Conservation (phyloP, 768 basidiomycete species). For the Termitomyces bulborhizus region DNA sequence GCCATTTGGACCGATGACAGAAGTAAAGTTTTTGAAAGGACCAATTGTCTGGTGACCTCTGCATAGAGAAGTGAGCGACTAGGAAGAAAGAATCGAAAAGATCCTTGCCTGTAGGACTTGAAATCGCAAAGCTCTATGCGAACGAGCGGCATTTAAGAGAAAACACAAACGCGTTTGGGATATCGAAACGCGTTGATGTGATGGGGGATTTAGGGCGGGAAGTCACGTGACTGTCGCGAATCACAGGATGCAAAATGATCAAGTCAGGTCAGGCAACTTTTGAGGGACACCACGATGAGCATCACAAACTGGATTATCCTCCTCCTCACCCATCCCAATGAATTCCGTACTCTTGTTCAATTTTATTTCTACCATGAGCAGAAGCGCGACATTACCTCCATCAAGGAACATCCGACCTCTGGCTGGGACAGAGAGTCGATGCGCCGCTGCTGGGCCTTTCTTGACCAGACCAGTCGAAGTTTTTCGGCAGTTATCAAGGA, state of each 20-base stretch:
- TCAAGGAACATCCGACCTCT: constrained; percentile 68
- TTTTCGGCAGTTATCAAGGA: constrained; percentile 95
- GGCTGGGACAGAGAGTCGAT: constrained; percentile 86
- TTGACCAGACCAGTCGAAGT: constrained; percentile 85
- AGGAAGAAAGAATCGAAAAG: constrained; percentile 6
- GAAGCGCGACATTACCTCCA: constrained; percentile 74
- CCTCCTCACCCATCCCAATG: constrained; percentile 72
- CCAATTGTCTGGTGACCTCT: constrained; percentile 84
- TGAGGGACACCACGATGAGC: constrained; percentile 35
- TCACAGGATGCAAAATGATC: constrained; percentile 9
- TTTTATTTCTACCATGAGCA: constrained; percentile 79
- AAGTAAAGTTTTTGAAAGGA: constrained; percentile 91
- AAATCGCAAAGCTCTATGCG: constrained; percentile 94
- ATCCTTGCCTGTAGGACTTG: constrained; percentile 76
- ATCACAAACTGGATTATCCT: constrained; percentile 57
- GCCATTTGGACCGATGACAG: constrained; percentile 97
- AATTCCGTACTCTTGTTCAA: constrained; percentile 79
- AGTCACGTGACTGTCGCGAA: constrained; percentile 10
- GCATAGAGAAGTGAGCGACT: background rate
- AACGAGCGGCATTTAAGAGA: constrained; percentile 59
- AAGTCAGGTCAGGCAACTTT: constrained; percentile 10
- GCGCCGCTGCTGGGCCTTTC: constrained; percentile 84
- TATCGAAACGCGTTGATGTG: constrained; percentile 8
- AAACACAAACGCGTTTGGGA: background rate
- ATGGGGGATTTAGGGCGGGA: constrained; percentile 5